A percentile compares a stretch with the other conserved stretches of the same genome.
Evolutionary conservation across 768 basidiomycete species (phyloP).

Genomic region (Termitomyces heimii): DNA sequence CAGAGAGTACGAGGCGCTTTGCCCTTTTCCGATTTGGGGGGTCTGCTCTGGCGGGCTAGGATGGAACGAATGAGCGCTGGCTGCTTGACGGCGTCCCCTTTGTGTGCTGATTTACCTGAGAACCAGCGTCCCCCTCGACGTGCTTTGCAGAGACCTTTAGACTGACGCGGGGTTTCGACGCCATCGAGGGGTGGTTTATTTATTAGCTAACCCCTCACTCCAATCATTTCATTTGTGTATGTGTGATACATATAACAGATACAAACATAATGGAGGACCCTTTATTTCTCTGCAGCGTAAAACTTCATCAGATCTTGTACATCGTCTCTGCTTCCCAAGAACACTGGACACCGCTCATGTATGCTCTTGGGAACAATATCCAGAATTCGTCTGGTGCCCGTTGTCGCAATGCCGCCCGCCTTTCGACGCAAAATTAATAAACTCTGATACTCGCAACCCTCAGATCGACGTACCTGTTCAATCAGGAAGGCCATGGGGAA

Average conservation of each 20-base stretch:
- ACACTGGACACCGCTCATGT: conserved; percentile 91
- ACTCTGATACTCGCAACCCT: neutral
- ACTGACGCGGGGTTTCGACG: conserved; percentile 16
- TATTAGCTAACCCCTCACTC: too few relatives aligned
- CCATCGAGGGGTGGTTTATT: too few relatives aligned
- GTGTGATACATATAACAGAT: conserved; percentile 10
- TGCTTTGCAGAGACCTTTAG: conserved; percentile 11
- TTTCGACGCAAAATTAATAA: conserved; percentile 23
- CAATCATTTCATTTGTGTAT: neutral
- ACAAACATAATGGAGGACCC: neutral
- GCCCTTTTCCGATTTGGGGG: conserved; percentile 12
- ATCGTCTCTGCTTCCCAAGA: conserved; percentile 91
- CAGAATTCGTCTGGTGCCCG: conserved; percentile 88
- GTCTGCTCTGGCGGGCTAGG: conserved; percentile 10
- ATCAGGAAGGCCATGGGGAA: conserved; percentile 97
- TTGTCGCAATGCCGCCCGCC: conserved; percentile 96
- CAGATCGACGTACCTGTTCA: conserved; percentile 61
- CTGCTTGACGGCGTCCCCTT: neutral
- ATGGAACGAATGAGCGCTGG: neutral
- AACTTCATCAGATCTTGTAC: conserved; percentile 87
- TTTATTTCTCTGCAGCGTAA: conserved; percentile 42
- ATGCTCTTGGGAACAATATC: conserved; percentile 84
- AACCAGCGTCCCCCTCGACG: neutral
- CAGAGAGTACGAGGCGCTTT: conserved; percentile 20
- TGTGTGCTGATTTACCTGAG: conserved; percentile 15